A percentile compares a stretch with the other conserved stretches of the same genome.
Conservation (phyloP, 805 yeast species). For the Kuraishia cidri region DNA sequence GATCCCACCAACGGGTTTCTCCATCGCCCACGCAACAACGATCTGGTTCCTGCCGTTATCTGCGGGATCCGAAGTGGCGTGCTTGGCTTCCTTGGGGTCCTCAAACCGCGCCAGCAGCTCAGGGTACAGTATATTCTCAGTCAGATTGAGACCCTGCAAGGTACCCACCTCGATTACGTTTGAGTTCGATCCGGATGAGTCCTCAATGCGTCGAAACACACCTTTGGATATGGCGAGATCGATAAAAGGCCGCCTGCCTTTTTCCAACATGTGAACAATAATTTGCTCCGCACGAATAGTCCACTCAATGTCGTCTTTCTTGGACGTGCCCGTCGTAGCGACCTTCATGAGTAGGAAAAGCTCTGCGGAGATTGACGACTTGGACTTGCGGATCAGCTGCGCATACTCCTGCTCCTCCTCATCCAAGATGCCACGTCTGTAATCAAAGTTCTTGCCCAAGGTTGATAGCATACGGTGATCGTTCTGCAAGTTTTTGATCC, state of each 20-base stretch:
- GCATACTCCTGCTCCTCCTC: constrained; percentile 37
- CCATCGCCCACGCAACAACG: constrained; percentile 63
- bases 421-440: constrained; percentile 37
- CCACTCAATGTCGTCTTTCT: constrained; percentile 41
- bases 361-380: constrained; percentile 27
- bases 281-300: constrained; percentile 59
- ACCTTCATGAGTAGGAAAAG: constrained; percentile 36
- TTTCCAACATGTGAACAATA: constrained; percentile 60
- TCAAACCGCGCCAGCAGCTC: constrained; percentile 55
- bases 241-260: constrained; percentile 51
- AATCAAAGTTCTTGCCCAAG: constrained; percentile 36
- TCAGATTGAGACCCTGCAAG: constrained; percentile 64
- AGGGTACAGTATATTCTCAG: constrained; percentile 50
- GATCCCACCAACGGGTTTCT: constrained; percentile 85
- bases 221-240: constrained; percentile 62
- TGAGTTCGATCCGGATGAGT: constrained; percentile 56
- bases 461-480: constrained; percentile 30
- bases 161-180: constrained; percentile 51
- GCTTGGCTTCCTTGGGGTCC: constrained; percentile 8
- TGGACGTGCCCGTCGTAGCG: constrained; percentile 8
- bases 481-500: constrained; percentile 40
- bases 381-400: constrained; percentile 23
- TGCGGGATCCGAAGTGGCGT: constrained; percentile 11
- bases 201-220: constrained; percentile 50
- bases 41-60: constrained; percentile 23